Base-by-base conservation (phyloP, 768 basidiomycete species). In the Lactifluus hygrophoroides region DNA sequence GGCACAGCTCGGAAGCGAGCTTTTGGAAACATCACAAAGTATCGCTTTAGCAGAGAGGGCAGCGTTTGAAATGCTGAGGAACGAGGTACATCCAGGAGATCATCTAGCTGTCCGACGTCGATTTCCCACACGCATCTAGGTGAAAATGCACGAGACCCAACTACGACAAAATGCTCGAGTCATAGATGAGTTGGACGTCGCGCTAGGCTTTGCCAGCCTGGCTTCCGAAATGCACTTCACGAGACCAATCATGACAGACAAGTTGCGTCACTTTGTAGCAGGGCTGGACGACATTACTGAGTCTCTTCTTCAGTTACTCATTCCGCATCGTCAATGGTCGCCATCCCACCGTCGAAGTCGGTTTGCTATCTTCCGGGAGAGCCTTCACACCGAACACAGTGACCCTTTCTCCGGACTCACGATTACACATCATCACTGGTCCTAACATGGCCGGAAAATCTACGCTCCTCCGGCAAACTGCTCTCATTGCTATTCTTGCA, bases 381-480 rank as follows among this genome's bases (percentile, higher is more conserved):
- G 75, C 79, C 13, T 98, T 95, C 70, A 90, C 84, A 1, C 85
- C 94, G 0, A 98, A 98, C 69, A 85, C 86, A 2, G 77, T 93
- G 21, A 64, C 74, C 16, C 76, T 98, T 66, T 74, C 74, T 3
- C 74, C 82, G 0, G 66, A 72, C 13, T 83, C 85, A 16, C 82
- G 80, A 28, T 66, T 96, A 10, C 94, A 95, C 63, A 68, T 86
- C 55, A 88, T 98, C 61, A 97, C 94, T 6, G 94, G 94, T 0
- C 94, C 95, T 0, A 97, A 96, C 66, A 94, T 93, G 90, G 91
- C 88, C 6, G 90, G 90, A 53, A 99, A 99, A 71, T 94, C 92
- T 2, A 97, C 95, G 0, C 77, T 91, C 25, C 79, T 99, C 35
- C 87, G 95, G 28, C 94, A 96, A 69, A 90, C 84, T 0, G 95